Conservation (phyloP, 2,329 filamentous ascomycete genomes). For the Westerdykella ornata region DNA sequence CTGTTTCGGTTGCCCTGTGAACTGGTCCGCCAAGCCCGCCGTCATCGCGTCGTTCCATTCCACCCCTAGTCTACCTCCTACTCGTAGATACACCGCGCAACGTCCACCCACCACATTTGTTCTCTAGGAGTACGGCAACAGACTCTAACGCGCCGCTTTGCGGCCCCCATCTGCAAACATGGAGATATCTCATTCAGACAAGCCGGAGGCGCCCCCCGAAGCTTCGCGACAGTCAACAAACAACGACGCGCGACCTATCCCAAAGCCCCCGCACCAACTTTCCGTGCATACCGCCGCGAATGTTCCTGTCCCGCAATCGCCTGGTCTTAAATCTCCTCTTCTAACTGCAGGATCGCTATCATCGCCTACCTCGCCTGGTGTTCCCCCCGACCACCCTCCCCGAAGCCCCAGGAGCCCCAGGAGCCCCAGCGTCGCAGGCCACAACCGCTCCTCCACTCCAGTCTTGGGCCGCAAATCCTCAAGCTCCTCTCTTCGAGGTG, state of each 20-base stretch:
- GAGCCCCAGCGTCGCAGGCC: slow-evolving; percentile 40
- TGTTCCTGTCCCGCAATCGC: slow-evolving; percentile 28
- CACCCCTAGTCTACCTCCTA: not conserved
- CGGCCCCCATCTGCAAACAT: not conserved
- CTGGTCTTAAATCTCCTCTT: slow-evolving; percentile 21
- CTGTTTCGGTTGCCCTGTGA: too few species aligned
- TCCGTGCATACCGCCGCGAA: slow-evolving; percentile 32
- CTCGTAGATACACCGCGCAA: not conserved
- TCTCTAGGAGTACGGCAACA: too few species aligned
- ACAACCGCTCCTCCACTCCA: slow-evolving; percentile 39
- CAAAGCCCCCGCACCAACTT: slow-evolving; percentile 32
- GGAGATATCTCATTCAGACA: too few species aligned
- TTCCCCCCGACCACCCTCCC: not conserved
- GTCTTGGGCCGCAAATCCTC: slow-evolving; percentile 40
- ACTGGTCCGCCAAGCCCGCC: too few species aligned
- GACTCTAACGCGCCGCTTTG: not conserved
- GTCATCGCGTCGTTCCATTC: too few species aligned
- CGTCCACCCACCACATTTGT: not conserved
- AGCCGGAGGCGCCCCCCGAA: not conserved
- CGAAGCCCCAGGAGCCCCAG: slow-evolving; percentile 30
- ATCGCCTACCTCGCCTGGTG: slow-evolving; percentile 23
- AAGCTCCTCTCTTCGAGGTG: slow-evolving; percentile 39
- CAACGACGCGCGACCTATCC: slow-evolving; percentile 29
- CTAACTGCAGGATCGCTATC: slow-evolving; percentile 14
- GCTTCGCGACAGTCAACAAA: slow-evolving; percentile 26